Evolutionary conservation across 2,329 filamentous ascomycete genomes (phyloP), one percentile per base, ranked within the genome.

Genomic region (Uncinocarpus reesii): DNA sequence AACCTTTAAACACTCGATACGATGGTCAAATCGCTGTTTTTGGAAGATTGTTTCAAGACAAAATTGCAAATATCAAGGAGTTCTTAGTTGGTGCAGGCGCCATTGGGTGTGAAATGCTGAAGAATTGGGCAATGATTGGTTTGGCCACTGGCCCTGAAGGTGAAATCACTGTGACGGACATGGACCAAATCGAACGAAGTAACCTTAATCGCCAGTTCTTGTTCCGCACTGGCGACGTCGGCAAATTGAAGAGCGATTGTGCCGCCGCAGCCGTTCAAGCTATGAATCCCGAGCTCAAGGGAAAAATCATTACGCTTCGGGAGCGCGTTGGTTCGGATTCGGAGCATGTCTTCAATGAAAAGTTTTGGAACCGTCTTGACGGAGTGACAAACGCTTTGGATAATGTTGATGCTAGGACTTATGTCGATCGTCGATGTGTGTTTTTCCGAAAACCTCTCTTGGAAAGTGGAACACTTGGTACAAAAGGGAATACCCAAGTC

Each of bases 41-140:
- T 56, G 92, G 92, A 53, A 83, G 79, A 59, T 86, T 95, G 54
- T 98, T 83, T 67, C 92, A 98, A 67, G 84, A 95, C 44, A 95
- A 95, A 74, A 78, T 98, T 57, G 79, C 83, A 52, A 94, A 95
- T 60, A 69, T 92, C 53, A 92, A 83, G 61, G 81, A 96, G 60
- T 98, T 98, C 73, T 75, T 98, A 48, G 92, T 98, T 50, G 92
- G 92, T 57, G 87, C 92, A 40, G 92, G 92, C 59, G 92, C 93
- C 54, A 98, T 98, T 65, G 92, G 92, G 38, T 98, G 92, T 62
- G 92, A 98, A 64, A 98, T 96, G 84, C 73, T 98, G 57, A 98
- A 98, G 79, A 96, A 96, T 68, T 98, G 92, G 89, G 90, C 93
- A 29, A 93, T 98, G 89, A 94, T 96, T 65, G 92, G 92, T 56